Base-by-base conservation (phyloP, 805 yeast species). In the Candida parachauliodes region DNA sequence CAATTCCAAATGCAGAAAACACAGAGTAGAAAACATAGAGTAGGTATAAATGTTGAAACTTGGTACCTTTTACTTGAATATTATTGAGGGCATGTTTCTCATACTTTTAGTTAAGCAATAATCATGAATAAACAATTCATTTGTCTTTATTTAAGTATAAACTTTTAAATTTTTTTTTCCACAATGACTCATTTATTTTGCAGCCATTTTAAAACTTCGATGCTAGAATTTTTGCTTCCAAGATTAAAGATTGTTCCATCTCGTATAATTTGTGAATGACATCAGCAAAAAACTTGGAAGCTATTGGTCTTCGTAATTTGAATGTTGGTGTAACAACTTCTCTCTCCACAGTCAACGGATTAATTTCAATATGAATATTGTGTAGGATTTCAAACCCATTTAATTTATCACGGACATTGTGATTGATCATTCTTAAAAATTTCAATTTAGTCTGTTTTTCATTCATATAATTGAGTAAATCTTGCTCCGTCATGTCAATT, bases 241-340 rank as follows among this genome's bases (percentile, higher is more conserved):
- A 37, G 10, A 47, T 26, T 37, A 63, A 47, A 2, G 60, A 55
- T 7, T 65, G 65, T 47, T 65, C 71, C 21, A 43, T 10, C 24
- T 45, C 45, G 31, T 49, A 49, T 29, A 49, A 38, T n/a, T 30
- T 18, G 18, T 46, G 36, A 21, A 49, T 36, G 3, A 39, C 36
- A 4, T 33, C 27, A 3, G 32, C 37, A 35, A 49, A 55, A 34
- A 40, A 53, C 43, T 49, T 51, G 12, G 49, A 28, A 20, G 60
- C 60, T 9, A 55, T 29, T 2, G 50, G 56, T 36, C 68, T 61
- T 53, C 68, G 69, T 41, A 72, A 51, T 47, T 72, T 72, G 50
- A 72, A 49, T 4, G 88, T 81, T 19, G 88, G 88, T 1, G 88
- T 82, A 19, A 81, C 57, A 3, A 76, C 74, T 28, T 76, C 81